Conservation (phyloP, 106 monocot species). For the Allium sativum region DNA sequence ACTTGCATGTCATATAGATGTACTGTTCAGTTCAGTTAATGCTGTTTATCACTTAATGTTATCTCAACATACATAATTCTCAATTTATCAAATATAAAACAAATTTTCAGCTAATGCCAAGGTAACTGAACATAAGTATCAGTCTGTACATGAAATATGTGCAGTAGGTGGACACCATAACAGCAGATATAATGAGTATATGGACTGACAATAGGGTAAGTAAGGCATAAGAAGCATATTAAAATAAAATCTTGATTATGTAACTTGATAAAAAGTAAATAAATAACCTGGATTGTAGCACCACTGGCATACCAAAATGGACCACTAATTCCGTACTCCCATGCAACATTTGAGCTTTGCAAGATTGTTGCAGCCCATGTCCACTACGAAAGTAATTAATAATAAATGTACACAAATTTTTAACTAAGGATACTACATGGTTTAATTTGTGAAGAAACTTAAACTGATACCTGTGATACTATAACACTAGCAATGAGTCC, state of each 20-base stretch:
- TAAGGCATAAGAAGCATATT: no score
- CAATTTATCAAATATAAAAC: no score
- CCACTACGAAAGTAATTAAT: conserved; percentile 40
- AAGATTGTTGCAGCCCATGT: conserved; percentile 98
- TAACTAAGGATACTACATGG: not conserved
- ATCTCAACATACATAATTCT: no score
- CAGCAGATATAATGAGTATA: no score
- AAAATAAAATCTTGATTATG: not conserved
- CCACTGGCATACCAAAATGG: conserved; percentile 99
- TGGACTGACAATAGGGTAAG: no score
- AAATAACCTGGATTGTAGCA: conserved; percentile 83
- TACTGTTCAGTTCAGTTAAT: not conserved
- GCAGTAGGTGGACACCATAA: no score
- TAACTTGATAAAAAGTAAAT: conserved; percentile 1
- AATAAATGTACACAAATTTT: not conserved
- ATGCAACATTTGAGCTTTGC: conserved; percentile 98
- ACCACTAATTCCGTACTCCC: conserved; percentile 95
- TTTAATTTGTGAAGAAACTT: not conserved
- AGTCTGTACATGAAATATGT: no score
- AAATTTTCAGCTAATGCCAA: no score
- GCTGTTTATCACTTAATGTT: not conserved
- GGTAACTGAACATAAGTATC: no score
- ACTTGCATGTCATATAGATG: not conserved
- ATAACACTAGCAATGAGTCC: conserved; percentile 98
- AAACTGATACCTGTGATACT: conserved; percentile 67